Base-by-base conservation (phyloP, 495 filamentous ascomycete species). In the Penicillium maclennaniae region DNA sequence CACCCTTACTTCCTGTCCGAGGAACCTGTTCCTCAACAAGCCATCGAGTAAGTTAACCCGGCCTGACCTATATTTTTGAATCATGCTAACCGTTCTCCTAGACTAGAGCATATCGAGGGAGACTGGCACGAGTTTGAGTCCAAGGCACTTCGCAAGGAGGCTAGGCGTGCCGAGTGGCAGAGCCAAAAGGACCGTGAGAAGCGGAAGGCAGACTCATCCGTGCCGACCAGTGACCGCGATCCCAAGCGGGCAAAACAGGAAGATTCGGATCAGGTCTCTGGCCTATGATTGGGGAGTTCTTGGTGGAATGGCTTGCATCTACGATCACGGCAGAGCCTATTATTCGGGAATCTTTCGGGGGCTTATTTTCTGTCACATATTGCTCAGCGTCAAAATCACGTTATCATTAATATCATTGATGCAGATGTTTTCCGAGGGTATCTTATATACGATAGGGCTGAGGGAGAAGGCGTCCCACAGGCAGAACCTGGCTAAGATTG, bases 71-170 rank as follows among this genome's bases (percentile, higher is more conserved):
- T 47, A 12, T 17, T 20, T 15, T 10, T n/a, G n/a, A 43, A 23
- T 48, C 60, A 61, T 52, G 54, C 63, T 45, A 52, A 45, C 46
- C 8, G 44, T 49, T 9, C 43, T n/a, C 50, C 20, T 44, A 95
- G 89, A 60, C 78, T 99, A 50, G 82, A 86, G 54, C 79, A 88
- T 55, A 79, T 97, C 20, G 82, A 91, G 63, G 95, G 95, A 38
- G 95, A 99, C 59, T 99, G 95, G 95, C 95, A 99, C 60, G 95
- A 99, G 64, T 96, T 97, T 65, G 95, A 99, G 75, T 95, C 89
- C 20, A 99, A 99, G 75, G 91, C 92, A 17, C 78, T 95, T 15
- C 83, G 95, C 38, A 92, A 92, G 65, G 91, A 96, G 62, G 85
- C 83, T 23, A 78, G 81, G 25, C 83, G 85, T 14, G 75, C 70